Base-by-base conservation (phyloP, 805 yeast genomes). In the Starmerella powellii region DNA sequence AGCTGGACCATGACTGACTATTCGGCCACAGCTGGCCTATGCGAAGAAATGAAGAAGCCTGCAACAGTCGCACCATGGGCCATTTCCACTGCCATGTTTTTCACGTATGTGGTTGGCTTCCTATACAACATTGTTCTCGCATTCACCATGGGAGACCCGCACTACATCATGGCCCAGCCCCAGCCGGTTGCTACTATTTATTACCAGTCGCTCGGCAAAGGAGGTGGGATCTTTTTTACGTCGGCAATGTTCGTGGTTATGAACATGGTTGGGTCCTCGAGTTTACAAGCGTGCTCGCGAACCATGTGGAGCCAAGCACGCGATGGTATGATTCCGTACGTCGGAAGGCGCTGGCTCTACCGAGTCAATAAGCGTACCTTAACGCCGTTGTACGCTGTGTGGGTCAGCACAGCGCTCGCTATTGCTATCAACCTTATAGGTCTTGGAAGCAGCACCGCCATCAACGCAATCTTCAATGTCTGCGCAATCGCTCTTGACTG, bases 241-340 rank as follows among this genome's bases (percentile, higher is more conserved):
- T 56, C 74, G 2, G 56, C 78, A 33, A 71, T 75, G 56, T 72
- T 76, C 19, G 57, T 70, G 47, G 74, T 80, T 20, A 81, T 77
- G 58, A 76, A 73, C 59, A 62, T 78, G 44, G 79, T 78, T 76
- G 79, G 80, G 12, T 66, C 73, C 20, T 73, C 81, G 2, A 69
- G 74, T 38, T 62, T 76, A 40, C 71, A 76, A 37, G 84, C 85
- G 6, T 66, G 72, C 15, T 76, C 83, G 3, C 69, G 86, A 58
- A 84, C 78, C 54, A 67, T 77, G 44, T 80, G 82, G 78, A 84
- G 85, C 3, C 78, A 78, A 58, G 76, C 83, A 29, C 71, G 88
- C 62, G 88, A 80, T 58, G 74, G 77, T 50, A 85, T 85, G 38
- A 65, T 79, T 48, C 87, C 87, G 8, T 48, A 38, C 21, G 33